These are phyloP conservation scores for Diaporthe citrichinensis DNA, from an alignment of 2,329 filamentous ascomycete species.

Conservation along the genomic window DNA sequence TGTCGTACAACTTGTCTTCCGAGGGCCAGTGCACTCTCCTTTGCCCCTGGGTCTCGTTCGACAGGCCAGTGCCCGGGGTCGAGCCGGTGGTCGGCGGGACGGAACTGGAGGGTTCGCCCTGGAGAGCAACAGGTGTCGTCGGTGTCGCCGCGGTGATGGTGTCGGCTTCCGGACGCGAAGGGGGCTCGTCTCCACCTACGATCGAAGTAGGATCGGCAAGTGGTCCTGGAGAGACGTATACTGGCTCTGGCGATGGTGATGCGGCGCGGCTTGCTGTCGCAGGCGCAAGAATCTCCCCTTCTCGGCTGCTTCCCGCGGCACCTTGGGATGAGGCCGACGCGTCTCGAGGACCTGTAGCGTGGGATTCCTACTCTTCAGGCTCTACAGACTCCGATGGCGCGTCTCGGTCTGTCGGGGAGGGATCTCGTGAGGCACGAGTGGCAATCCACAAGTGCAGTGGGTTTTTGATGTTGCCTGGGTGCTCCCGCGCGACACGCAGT, in stretches of 20 bases:
- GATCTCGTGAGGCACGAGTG: neutral
- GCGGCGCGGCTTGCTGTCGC: constrained; percentile 8
- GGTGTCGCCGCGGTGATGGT: neutral
- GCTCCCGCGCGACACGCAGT: neutral
- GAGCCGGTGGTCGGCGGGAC: neutral
- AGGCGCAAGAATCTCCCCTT: neutral
- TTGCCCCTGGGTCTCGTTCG: neutral
- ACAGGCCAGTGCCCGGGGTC: neutral
- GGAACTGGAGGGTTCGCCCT: neutral
- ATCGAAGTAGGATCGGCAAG: constrained; percentile 14
- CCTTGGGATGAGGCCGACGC: neutral
- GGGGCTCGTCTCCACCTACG: neutral
- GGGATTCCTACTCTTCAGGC: neutral
- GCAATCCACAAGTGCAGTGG: neutral
- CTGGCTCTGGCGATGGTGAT: neutral
- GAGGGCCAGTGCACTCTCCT: constrained; percentile 17
- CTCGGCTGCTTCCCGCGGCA: neutral
- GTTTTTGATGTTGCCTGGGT: neutral
- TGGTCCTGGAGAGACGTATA: neutral
- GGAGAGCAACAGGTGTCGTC: neutral
- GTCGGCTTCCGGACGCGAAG: neutral
- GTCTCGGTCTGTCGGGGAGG: neutral
- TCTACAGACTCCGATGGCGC: neutral
- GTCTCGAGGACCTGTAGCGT: neutral
- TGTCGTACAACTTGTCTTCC: constrained; percentile 10